Conservation (phyloP, 1,139 yeast genomes). For the Trichomonascaceae sp. region DNA sequence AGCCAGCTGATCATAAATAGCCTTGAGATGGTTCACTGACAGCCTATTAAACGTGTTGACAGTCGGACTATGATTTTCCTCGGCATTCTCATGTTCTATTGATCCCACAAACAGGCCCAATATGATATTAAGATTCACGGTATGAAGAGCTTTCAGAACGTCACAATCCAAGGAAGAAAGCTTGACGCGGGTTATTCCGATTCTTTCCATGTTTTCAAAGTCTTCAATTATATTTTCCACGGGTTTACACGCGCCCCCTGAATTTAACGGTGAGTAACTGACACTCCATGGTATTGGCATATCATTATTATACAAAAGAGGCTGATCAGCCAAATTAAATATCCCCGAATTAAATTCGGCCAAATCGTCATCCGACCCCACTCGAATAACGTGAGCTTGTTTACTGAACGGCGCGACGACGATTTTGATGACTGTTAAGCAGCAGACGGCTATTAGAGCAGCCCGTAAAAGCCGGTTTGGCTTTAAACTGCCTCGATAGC, state of each 20-base stretch:
- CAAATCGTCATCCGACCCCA: neutral
- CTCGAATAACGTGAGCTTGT: neutral
- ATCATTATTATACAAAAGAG: conserved; percentile 7
- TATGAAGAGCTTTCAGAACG: conserved; percentile 19
- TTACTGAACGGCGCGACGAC: neutral
- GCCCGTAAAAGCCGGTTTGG: neutral
- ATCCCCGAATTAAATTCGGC: neutral
- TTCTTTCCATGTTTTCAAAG: conserved; percentile 44
- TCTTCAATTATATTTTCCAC: conserved; percentile 54
- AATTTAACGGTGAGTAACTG: conserved; percentile 76
- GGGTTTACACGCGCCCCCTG: conserved; percentile 68
- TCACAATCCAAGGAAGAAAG: conserved; percentile 25
- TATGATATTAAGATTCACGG: conserved; percentile 18
- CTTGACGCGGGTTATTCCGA: conserved; percentile 22
- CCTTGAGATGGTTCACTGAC: conserved; percentile 11
- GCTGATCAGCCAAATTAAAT: conserved; percentile 1
- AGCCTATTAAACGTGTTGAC: neutral
- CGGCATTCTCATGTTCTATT: conserved; percentile 5
- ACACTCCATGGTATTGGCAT: conserved; percentile 51
- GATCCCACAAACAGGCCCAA: conserved; percentile 21
- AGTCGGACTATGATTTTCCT: neutral
- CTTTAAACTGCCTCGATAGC: neutral
- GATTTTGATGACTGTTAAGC: neutral
- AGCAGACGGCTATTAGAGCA: neutral
- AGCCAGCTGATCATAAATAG: conserved; percentile 20